phyloP scores from a whole-genome alignment of 768 basidiomycete species.

The Amanita rubescens region DNA sequence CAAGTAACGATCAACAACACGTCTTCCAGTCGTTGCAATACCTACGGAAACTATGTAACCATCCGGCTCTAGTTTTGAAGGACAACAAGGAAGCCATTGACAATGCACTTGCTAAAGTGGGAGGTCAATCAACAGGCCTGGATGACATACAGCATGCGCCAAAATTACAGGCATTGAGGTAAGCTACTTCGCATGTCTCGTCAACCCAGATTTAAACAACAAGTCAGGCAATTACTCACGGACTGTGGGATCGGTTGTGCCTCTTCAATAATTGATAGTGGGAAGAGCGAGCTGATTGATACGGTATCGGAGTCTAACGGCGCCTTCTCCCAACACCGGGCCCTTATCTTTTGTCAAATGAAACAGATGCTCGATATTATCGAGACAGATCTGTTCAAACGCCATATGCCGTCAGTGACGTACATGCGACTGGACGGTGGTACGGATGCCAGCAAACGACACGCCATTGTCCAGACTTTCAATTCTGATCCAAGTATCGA shows the following conservation, averaged over 20 bases:
- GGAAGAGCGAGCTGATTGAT: slow-evolving; percentile 65
- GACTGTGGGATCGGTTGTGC: slow-evolving; percentile 89
- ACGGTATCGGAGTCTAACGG: slow-evolving; percentile 45
- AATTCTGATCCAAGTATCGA: slow-evolving; percentile 97
- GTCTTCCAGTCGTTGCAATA: slow-evolving; percentile 98
- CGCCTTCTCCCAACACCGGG: slow-evolving; percentile 90
- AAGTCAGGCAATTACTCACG: slow-evolving; percentile 74
- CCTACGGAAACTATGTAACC: slow-evolving; percentile 95
- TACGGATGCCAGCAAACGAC: slow-evolving; percentile 89
- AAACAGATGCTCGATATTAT: slow-evolving; percentile 99
- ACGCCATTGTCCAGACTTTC: slow-evolving; percentile 96
- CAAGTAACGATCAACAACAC: slow-evolving; percentile 57
- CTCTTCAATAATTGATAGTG: slow-evolving; percentile 39
- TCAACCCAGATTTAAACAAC: slow-evolving; percentile 1
- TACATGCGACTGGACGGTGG: slow-evolving; percentile 97
- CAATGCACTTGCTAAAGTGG: slow-evolving; percentile 49
- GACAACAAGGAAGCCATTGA: slow-evolving; percentile 52
- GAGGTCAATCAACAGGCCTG: slow-evolving; percentile 39
- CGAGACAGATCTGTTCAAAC: slow-evolving; percentile 86
- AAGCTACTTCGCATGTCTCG: slow-evolving; percentile 16
- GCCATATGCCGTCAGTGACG: slow-evolving; percentile 89
- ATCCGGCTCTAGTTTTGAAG: slow-evolving; percentile 88
- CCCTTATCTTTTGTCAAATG: slow-evolving; percentile 98
- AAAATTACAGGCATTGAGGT: slow-evolving; percentile 89
- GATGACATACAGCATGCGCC: slow-evolving; percentile 89